Percentiles rank a stretch among this genome's conserved stretches.
These are phyloP conservation scores for Periconia digitata DNA, from an alignment of 2,329 filamentous ascomycete species.

Conservation along the genomic window DNA sequence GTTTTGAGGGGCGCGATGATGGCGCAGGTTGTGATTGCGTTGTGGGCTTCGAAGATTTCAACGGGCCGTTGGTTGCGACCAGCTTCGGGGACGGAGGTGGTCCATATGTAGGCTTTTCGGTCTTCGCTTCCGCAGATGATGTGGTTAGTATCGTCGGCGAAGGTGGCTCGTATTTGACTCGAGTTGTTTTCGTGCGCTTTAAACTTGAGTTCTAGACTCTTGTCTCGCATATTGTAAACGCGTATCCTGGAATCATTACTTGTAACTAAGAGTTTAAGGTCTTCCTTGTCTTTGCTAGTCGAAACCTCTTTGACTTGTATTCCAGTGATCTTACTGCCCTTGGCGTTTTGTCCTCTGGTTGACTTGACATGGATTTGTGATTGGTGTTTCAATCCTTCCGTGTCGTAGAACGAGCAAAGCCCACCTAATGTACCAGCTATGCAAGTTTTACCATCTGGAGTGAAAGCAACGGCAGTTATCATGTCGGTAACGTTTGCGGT, in stretches of 20 bases:
- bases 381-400: constrained; percentile 80
- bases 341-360: constrained; percentile 87
- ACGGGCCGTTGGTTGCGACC: constrained; percentile 78
- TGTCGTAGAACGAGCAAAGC: constrained; percentile 87
- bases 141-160: constrained; percentile 83
- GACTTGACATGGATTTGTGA: constrained; percentile 93
- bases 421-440: constrained; percentile 88
- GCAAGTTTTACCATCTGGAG: constrained; percentile 84
- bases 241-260: constrained; percentile 94
- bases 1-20: constrained; percentile 80
- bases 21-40: constrained; percentile 85
- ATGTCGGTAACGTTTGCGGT: constrained; percentile 77
- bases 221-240: constrained; percentile 85
- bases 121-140: constrained; percentile 95
- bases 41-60: constrained; percentile 89
- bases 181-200: constrained; percentile 87
- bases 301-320: constrained; percentile 74
- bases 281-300: constrained; percentile 59
- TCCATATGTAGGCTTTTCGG: constrained; percentile 88
- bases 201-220: constrained; percentile 83
- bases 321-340: constrained; percentile 95
- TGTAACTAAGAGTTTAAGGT: constrained; percentile 83
- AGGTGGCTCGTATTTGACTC: constrained; percentile 86
- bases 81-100: constrained; percentile 59
- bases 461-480: constrained; percentile 91